phyloP scores from a whole-genome alignment of 352 stramenopile genomes.

The Thalassiosira pacifica region DNA sequence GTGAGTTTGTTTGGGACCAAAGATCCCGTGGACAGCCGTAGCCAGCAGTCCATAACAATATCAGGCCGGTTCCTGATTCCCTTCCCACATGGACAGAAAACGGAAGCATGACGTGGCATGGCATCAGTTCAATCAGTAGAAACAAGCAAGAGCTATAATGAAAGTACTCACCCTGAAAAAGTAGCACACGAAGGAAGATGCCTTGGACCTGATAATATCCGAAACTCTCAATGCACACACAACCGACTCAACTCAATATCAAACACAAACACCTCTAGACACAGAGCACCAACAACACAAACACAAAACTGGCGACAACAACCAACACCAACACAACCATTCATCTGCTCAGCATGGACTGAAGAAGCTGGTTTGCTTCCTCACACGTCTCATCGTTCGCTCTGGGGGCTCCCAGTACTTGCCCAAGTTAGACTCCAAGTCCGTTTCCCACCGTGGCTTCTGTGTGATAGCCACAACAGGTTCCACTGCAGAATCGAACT shows the following conservation, averaged over 20 bases:
- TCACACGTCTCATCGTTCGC: neutral
- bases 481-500: neutral
- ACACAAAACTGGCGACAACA: too few relatives aligned
- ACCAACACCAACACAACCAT: neutral
- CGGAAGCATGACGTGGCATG: too few relatives aligned
- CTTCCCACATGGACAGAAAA: too few relatives aligned
- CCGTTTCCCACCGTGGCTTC: neutral
- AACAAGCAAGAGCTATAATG: too few relatives aligned
- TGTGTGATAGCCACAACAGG: neutral
- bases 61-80: too few relatives aligned
- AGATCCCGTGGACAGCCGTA: neutral
- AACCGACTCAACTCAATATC: too few relatives aligned
- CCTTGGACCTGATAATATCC: too few relatives aligned
- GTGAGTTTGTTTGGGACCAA: neutral
- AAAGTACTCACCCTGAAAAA: too few relatives aligned
- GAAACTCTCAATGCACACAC: too few relatives aligned
- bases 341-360: neutral
- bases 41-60: too few relatives aligned
- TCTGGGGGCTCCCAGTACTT: conserved; percentile 4
- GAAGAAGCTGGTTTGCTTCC: neutral
- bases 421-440: neutral
- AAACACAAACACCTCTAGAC: neutral
- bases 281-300: neutral
- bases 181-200: too few relatives aligned
- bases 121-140: too few relatives aligned